Evolutionary conservation across 2,329 filamentous ascomycete species (phyloP).

Genomic region (Alternaria angustiovoidea): DNA sequence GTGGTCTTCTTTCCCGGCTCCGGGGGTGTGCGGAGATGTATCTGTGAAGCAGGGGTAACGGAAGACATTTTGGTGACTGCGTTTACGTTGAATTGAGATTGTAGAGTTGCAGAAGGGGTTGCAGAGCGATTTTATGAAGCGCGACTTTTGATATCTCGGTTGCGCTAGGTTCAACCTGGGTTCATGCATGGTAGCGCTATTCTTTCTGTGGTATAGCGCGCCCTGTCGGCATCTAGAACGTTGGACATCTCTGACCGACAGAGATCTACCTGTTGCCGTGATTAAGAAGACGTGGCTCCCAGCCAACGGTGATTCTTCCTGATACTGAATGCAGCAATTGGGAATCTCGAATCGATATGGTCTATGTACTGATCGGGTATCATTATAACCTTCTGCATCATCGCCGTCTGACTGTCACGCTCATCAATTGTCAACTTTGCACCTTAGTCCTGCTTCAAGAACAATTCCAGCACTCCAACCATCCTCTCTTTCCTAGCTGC

Average conservation of each 20-base stretch:
- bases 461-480: conserved; percentile 73
- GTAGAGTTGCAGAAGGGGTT: neutral
- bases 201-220: conserved; percentile 1
- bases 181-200: conserved; percentile 1
- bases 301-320: neutral
- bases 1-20: conserved; percentile 31
- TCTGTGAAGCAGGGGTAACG: conserved; percentile 27
- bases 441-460: conserved; percentile 55
- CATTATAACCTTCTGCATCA: neutral
- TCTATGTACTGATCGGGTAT: conserved; percentile 1
- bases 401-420: neutral
- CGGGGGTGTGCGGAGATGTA: conserved; percentile 34
- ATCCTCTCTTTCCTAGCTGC: conserved; percentile 70
- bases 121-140: conserved; percentile 13
- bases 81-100: neutral
- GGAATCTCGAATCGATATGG: neutral
- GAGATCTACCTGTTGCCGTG: neutral
- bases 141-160: conserved; percentile 23
- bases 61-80: conserved; percentile 13
- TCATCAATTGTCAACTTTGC: neutral
- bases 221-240: conserved; percentile 8
- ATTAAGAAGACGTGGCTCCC: neutral
- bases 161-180: conserved; percentile 18
- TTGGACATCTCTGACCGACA: neutral
- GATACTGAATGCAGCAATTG: neutral